Conservation (phyloP, 345 rosid genomes). For the Balakata baccata region DNA sequence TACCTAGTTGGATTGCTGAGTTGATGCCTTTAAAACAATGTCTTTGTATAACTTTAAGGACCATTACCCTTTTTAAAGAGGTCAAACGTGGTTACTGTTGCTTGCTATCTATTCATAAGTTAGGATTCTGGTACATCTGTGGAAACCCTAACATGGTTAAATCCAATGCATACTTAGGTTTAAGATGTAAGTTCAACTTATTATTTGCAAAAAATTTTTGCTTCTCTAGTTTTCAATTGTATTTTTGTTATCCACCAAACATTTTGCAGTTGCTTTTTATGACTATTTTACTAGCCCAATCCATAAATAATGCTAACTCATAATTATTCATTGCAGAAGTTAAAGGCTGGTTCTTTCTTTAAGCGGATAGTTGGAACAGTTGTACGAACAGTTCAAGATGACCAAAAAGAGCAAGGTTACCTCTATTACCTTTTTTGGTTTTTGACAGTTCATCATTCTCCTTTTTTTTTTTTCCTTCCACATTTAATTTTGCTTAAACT, state of each 20-base stretch:
- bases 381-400: conserved; percentile 85
- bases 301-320: conserved; percentile 19
- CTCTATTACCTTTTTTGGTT: not conserved
- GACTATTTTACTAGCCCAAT: not conserved
- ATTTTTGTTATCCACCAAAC: not conserved
- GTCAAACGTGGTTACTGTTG: not conserved
- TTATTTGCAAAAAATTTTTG: not conserved
- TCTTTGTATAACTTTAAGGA: not conserved
- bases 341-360: conserved; percentile 71
- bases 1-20: not conserved
- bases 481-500: not conserved
- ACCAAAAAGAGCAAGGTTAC: conserved; percentile 94
- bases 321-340: conserved; percentile 45
- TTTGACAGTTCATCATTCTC: not conserved
- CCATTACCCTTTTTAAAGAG: not conserved
- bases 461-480: not conserved
- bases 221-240: not conserved
- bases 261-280: not conserved
- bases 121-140: conserved; percentile 2
- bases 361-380: conserved; percentile 82
- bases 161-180: not conserved
- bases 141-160: not conserved
- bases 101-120: not conserved
- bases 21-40: not conserved
- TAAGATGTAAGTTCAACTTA: not conserved